phyloP scores from a whole-genome alignment of 2,329 filamentous ascomycete genomes.

The Claviceps capensis region DNA sequence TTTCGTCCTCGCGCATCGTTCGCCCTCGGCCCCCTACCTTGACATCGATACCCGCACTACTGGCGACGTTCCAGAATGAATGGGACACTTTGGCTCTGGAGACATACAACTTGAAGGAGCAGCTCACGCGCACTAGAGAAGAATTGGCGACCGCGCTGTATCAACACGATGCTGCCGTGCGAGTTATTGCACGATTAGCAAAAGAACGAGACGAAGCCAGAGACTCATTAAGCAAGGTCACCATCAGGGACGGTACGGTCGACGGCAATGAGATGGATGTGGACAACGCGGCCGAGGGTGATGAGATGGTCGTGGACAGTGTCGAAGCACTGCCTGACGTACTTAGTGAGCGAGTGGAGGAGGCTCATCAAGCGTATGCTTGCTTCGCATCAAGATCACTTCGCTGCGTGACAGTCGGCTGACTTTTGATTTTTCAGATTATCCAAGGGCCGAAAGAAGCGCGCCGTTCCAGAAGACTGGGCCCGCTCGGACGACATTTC shows the following conservation, averaged over 20 bases:
- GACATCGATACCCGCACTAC: constrained; percentile 88
- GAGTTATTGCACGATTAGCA: constrained; percentile 85
- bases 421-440: constrained; percentile 41
- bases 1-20: constrained; percentile 73
- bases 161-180: constrained; percentile 91
- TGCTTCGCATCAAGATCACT: neutral
- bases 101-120: constrained; percentile 80
- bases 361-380: constrained; percentile 64
- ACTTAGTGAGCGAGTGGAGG: constrained; percentile 60
- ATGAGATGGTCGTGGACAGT: constrained; percentile 83
- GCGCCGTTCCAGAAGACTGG: constrained; percentile 75
- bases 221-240: constrained; percentile 75
- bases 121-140: constrained; percentile 78
- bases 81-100: constrained; percentile 92
- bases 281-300: constrained; percentile 43
- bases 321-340: constrained; percentile 60
- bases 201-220: constrained; percentile 86
- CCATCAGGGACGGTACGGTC: constrained; percentile 44
- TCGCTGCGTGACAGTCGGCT: constrained; percentile 6
- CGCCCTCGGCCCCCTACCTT: constrained; percentile 83
- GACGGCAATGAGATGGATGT: constrained; percentile 86
- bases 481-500: constrained; percentile 58
- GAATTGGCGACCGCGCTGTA: constrained; percentile 90
- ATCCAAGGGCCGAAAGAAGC: constrained; percentile 80
- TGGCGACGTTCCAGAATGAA: constrained; percentile 93